A percentile compares a stretch with the other conserved stretches of the same genome.
These are phyloP conservation scores for Diplodia sapinea DNA, from an alignment of 2,329 filamentous ascomycete genomes.

Conservation along the genomic window DNA sequence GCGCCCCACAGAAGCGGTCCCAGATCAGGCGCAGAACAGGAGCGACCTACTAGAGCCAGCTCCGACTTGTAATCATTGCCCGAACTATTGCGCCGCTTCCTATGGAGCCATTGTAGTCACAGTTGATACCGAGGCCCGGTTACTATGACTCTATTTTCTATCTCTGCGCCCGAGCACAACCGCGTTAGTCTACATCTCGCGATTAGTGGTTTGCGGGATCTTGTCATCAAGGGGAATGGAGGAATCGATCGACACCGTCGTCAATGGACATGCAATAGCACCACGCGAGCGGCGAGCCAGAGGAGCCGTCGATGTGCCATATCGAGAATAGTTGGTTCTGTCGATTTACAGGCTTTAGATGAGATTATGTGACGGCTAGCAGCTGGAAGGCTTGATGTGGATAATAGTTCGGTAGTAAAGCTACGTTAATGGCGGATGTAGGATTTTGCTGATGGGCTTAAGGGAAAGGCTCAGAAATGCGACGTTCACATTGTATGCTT, in stretches of 20 bases:
- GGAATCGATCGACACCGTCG: neutral
- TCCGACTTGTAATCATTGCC: no score
- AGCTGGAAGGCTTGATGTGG: neutral
- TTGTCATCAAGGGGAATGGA: neutral
- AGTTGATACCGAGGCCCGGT: neutral
- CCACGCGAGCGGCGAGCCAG: neutral
- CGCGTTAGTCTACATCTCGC: neutral
- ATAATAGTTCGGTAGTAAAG: neutral
- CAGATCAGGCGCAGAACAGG: neutral
- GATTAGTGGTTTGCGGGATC: neutral
- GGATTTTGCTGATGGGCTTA: neutral
- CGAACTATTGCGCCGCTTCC: no score
- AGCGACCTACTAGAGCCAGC: neutral
- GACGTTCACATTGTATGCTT: neutral
- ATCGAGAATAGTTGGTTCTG: neutral
- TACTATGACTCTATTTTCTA: neutral
- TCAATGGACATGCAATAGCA: neutral
- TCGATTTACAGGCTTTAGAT: neutral
- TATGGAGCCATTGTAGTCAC: neutral
- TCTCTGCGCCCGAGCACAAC: neutral
- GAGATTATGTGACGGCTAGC: neutral
- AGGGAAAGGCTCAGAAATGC: neutral
- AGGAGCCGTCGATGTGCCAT: neutral
- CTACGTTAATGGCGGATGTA: no score
- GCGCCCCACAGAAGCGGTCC: neutral